Base-by-base conservation (phyloP, 2,329 filamentous ascomycete genomes). In the Pestalotiopsis sp. region DNA sequence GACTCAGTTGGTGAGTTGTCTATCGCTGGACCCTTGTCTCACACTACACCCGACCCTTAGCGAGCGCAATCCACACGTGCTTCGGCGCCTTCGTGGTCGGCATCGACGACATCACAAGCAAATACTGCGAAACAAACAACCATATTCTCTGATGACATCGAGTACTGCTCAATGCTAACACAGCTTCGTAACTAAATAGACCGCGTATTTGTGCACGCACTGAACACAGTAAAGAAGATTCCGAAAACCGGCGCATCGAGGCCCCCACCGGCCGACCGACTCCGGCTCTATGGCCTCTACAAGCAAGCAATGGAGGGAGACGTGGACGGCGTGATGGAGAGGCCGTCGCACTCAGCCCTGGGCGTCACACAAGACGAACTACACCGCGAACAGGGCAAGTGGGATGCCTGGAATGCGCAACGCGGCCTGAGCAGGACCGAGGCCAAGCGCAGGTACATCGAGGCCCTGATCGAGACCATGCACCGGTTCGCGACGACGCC, bases 301-400 rank as follows among this genome's bases (percentile, higher is more conserved):
- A 99, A 99, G 80, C 96, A 99, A 82, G 94, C 94, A 71, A 98
- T 98, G 96, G 95, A 99, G 84, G 96, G 96, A 63, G 94, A 99
- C 81, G 95, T 98, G 41, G 93, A 96, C 74, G 93, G 94, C 63
- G 94, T 98, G 64, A 97, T 98, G 92, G 91, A 95, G 76, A 89
- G 94, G 61, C 95, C 96, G 52, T 84, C 84, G 58, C 84, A 83
- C 57, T 75, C 80, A 64, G 84, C 82, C 23, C 82, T 83, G 9
- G 83, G 84, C 69, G 78, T 85, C 70, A 77, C 83, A 12, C 75
- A 78, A 23, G 86, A 89, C 71, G 89, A 90, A 70, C 77, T 90
- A 2, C 84, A 86, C 71, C 82, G 87, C 67, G 88, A 90, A 72
- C 86, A 85, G 76, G 88, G 88, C 76, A 90, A 97, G 82, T 97